Conservation (phyloP, 2,329 filamentous ascomycete species). For the Sporothrix globosa region DNA sequence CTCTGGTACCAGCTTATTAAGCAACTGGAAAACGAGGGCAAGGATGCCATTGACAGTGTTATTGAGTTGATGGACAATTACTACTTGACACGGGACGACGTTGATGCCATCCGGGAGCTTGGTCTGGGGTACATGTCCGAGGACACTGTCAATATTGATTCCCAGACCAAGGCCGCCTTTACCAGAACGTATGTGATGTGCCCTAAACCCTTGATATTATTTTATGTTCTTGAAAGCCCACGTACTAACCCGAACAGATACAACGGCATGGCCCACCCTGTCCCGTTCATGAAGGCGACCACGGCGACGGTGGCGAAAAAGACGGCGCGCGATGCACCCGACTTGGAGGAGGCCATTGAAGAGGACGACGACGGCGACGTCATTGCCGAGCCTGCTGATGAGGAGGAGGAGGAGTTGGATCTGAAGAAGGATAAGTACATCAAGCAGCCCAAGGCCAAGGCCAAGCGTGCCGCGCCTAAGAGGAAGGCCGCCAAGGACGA, state of each 20-base stretch:
- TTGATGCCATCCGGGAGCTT: slow-evolving; percentile 88
- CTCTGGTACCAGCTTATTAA: slow-evolving; percentile 82
- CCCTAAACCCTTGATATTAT: not conserved
- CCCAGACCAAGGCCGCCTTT: slow-evolving; percentile 85
- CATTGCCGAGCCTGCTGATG: slow-evolving; percentile 61
- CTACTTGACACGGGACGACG: slow-evolving; percentile 91
- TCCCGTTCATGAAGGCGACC: slow-evolving; percentile 95
- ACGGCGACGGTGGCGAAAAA: slow-evolving; percentile 74
- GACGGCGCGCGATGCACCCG: slow-evolving; percentile 74
- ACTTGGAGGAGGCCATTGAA: slow-evolving; percentile 94
- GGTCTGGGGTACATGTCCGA: slow-evolving; percentile 84
- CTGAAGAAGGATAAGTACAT: slow-evolving; percentile 96
- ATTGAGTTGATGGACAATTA: slow-evolving; percentile 98
- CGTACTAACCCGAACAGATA: slow-evolving; percentile 59
- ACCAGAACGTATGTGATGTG: slow-evolving; percentile 75
- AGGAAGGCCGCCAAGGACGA: slow-evolving; percentile 48
- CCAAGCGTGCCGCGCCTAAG: slow-evolving; percentile 47
- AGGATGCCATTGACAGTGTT: slow-evolving; percentile 76
- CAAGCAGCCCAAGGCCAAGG: slow-evolving; percentile 80
- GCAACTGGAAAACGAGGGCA: slow-evolving; percentile 75
- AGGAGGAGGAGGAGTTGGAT: slow-evolving; percentile 77
- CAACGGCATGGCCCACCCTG: slow-evolving; percentile 80
- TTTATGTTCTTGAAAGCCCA: not conserved
- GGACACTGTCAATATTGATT: slow-evolving; percentile 74
- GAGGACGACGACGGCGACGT: slow-evolving; percentile 85